Evolutionary conservation across 345 rosid species (phyloP).

Genomic region (Alliaria petiolata): DNA sequence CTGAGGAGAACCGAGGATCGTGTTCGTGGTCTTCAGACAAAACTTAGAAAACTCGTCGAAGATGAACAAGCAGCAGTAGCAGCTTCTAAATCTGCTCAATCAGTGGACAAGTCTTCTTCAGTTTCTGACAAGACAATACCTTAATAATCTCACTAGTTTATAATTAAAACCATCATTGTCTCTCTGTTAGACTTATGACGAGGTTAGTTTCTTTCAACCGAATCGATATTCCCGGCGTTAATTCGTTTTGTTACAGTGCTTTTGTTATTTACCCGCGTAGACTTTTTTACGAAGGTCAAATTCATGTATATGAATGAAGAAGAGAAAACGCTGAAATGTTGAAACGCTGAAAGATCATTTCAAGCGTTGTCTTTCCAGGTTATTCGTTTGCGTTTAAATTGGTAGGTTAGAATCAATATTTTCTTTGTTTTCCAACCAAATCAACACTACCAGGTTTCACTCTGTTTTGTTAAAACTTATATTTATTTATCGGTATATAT

Average conservation of each 20-base stretch:
- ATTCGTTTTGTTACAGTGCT: conserved; percentile 2
- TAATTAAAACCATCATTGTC: background rate
- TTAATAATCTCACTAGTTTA: background rate
- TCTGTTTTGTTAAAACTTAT: background rate
- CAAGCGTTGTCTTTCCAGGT: too few relatives aligned
- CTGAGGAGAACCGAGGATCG: conserved; percentile 88
- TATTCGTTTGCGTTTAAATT: background rate
- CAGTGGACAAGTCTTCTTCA: conserved; percentile 37
- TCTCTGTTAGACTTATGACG: background rate
- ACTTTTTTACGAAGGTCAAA: background rate
- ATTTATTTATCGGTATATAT: background rate
- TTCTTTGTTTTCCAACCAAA: background rate
- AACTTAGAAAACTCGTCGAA: conserved; percentile 55
- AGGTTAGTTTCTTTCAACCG: conserved; percentile 4
- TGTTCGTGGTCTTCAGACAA: conserved; percentile 70
- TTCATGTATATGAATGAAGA: conserved; percentile 15
- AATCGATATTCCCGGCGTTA: background rate
- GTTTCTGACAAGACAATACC: conserved; percentile 22
- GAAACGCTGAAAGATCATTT: background rate
- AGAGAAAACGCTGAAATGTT: conserved; percentile 14
- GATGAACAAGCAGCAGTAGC: conserved; percentile 46
- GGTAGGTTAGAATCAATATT: background rate
- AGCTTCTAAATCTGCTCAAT: conserved; percentile 29
- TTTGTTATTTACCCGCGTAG: background rate
- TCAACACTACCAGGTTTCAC: background rate